Evolutionary conservation across 345 rosid species (phyloP).

Genomic region (Gossypioides kirkii): DNA sequence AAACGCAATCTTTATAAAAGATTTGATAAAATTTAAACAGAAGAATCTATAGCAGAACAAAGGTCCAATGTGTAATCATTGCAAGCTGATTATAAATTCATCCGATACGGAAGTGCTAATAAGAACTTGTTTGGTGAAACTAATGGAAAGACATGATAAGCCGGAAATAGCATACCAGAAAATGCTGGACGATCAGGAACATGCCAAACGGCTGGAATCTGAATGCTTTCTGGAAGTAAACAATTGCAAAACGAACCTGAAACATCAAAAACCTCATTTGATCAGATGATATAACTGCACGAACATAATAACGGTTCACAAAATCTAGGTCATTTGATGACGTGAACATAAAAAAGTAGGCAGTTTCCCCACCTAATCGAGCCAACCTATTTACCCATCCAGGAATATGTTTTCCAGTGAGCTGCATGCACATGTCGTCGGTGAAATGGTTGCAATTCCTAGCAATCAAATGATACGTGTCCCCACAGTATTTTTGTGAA

Average conservation of each 20-base stretch:
- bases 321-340: conserved; percentile 3
- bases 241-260: conserved; percentile 93
- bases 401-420: conserved; percentile 84
- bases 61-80: too few relatives aligned
- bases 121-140: neutral
- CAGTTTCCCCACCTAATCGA: conserved; percentile 50
- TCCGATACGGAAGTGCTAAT: neutral
- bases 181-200: conserved; percentile 59
- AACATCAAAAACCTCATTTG: conserved; percentile 25
- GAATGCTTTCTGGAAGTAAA: conserved; percentile 84
- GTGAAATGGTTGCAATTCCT: conserved; percentile 98
- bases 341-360: neutral
- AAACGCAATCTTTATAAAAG: too few relatives aligned
- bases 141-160: neutral
- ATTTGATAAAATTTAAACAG: too few relatives aligned
- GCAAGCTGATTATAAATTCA: neutral
- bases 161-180: conserved; percentile 50
- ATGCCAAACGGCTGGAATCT: conserved; percentile 71
- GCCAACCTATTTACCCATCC: conserved; percentile 97
- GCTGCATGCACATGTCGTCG: conserved; percentile 59
- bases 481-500: conserved; percentile 73
- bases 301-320: neutral
- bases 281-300: conserved; percentile 19
- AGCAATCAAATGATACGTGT: conserved; percentile 88
- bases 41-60: too few relatives aligned